A percentile compares a stretch with the other conserved stretches of the same genome.
Evolutionary conservation across 306 rosid species (phyloP).

Genomic region (Trichosanthes cucumerina): DNA sequence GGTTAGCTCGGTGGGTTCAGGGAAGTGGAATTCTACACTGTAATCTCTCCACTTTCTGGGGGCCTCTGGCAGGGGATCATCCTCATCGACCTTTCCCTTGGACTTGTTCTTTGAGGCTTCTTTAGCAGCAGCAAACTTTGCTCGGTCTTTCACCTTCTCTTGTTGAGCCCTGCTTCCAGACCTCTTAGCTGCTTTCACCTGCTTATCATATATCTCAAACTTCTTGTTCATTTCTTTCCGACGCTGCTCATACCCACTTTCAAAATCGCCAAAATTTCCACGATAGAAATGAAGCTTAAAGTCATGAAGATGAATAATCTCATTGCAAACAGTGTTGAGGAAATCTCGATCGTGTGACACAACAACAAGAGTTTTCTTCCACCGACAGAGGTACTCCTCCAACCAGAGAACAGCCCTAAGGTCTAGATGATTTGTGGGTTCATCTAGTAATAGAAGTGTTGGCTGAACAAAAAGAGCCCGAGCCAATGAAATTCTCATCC

Average conservation of each 20-base stretch:
- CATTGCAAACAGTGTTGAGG: conserved; percentile 56
- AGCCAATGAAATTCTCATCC: conserved; percentile 45
- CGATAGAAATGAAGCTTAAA: conserved; percentile 63
- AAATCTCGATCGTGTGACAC: conserved; percentile 68
- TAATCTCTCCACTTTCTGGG: conserved; percentile 58
- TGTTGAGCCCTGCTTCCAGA: conserved; percentile 50
- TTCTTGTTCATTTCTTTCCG: conserved; percentile 69
- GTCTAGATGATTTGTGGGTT: conserved; percentile 39
- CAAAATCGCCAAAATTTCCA: conserved; percentile 67
- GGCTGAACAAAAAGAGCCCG: conserved; percentile 70
- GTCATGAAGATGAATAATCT: conserved; percentile 72
- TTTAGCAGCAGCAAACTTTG: conserved; percentile 47
- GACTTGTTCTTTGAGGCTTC: conserved; percentile 49
- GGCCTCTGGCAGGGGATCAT: conserved; percentile 40
- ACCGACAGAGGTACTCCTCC: conserved; percentile 64
- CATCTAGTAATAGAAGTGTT: conserved; percentile 54
- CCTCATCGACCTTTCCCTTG: conserved; percentile 37
- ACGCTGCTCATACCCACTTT: conserved; percentile 69
- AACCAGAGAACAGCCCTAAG: conserved; percentile 75
- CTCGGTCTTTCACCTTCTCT: conserved; percentile 61
- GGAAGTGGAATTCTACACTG: conserved; percentile 56
- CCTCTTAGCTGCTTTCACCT: conserved; percentile 54
- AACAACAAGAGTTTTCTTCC: conserved; percentile 70
- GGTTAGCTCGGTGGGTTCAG: conserved; percentile 64
- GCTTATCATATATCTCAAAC: conserved; percentile 51